Evolutionary conservation across 2,329 filamentous ascomycete genomes (phyloP), one percentile per base, ranked within the genome.

Genomic region (Xylogone sp.): DNA sequence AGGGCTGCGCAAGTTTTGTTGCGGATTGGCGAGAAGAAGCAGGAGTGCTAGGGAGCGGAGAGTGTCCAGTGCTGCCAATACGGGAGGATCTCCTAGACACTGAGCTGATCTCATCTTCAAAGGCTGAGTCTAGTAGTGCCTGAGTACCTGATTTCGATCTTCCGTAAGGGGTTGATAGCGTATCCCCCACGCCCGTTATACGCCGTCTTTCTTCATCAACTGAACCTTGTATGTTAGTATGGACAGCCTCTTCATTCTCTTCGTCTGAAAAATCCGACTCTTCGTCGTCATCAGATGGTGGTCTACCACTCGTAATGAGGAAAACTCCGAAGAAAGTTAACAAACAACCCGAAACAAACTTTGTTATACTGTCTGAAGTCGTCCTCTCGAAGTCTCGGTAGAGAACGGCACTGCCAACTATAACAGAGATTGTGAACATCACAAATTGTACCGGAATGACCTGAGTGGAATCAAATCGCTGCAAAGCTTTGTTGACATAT

Each of bases 401-500:
- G 5, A 99, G 73, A 8, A 99, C 79, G 1, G 93, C 93, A 62
- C 92, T 97, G 51, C 94, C 94, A 48, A 96, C 78, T 60, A 99
- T 97, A 56, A 97, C 94, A 5, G 89, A 96, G 7, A 99, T 77
- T 0, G 94, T 99, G 68, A 99, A 99, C 56, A 95, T 82, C 46
- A 99, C 94, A 62, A 99, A 99, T 65, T 99, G 94, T 13, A 94
- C 94, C 0, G 94, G 94, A 56, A 99, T 99, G 60, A 99, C 94
- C 68, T 97, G 91, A 0, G 94, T 99, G 6, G 94, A 96, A 69
- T 97, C 90, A 73, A 97, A 99, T 45, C 89, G 84, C 67, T 97
- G 92, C 48, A 99, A 76, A 1, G 87, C 86, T 48, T 83, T 88
- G 72, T 97, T 99, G 67, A 99, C 82, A 66, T 97, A 99, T 66